A percentile compares a stretch with the other conserved stretches of the same genome.
These are phyloP conservation scores for Fagus sylvatica DNA, from an alignment of 306 rosid species.

Conservation along the genomic window DNA sequence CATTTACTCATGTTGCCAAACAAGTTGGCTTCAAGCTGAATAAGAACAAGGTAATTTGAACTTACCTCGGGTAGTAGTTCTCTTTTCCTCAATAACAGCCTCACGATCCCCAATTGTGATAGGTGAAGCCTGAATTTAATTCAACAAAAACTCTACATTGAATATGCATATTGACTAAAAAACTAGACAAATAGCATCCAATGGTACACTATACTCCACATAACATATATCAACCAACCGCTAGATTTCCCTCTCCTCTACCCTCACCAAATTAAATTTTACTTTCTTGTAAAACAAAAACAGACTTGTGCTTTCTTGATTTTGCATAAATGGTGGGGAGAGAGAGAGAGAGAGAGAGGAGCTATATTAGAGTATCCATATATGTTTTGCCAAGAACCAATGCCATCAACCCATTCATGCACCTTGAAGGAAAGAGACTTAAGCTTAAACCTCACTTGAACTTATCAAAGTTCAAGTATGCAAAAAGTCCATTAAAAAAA, in stretches of 20 bases:
- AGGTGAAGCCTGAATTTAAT: constrained; percentile 69
- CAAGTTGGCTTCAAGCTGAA: not conserved
- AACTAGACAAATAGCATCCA: not conserved
- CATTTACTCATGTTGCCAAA: not conserved
- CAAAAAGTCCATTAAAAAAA: too few species aligned
- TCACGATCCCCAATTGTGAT: constrained; percentile 67
- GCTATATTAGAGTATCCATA: not conserved
- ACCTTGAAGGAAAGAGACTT: not conserved
- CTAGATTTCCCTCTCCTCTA: not conserved
- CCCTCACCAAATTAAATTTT: not conserved
- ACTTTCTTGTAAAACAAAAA: not conserved
- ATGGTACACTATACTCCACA: not conserved
- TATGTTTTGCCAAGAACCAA: not conserved
- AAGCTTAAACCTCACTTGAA: not conserved
- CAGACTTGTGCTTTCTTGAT: not conserved
- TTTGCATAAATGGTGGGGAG: not conserved
- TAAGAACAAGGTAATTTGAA: not conserved
- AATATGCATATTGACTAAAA: not conserved
- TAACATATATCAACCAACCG: not conserved
- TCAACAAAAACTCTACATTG: constrained; percentile 21
- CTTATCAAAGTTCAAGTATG: too few species aligned
- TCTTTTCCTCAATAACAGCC: constrained; percentile 88
- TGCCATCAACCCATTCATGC: not conserved
- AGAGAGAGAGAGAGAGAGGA: too few species aligned
- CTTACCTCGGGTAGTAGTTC: constrained; percentile 91